Percentiles rank a stretch among this genome's conserved stretches.
Evolutionary conservation across 805 yeast genomes (phyloP).

Genomic region (Metschnikowia picachoensis): DNA sequence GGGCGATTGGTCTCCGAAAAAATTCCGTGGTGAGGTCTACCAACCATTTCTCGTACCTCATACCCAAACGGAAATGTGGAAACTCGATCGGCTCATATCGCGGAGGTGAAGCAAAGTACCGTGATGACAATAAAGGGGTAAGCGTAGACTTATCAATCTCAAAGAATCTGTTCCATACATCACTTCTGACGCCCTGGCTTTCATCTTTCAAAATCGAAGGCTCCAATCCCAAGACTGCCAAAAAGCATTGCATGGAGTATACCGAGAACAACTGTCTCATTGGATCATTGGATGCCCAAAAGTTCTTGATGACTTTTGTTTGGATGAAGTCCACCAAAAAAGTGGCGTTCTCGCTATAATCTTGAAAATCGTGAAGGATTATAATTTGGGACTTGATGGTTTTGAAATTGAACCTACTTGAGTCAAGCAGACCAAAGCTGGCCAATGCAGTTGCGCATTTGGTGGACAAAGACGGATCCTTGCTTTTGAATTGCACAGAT

Average conservation of each 20-base stretch:
- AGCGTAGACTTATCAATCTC: conserved; percentile 68
- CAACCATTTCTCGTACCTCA: conserved; percentile 69
- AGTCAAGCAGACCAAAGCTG: conserved; percentile 71
- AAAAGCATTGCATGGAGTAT: conserved; percentile 81
- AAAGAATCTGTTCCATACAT: conserved; percentile 60
- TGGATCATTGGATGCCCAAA: conserved; percentile 89
- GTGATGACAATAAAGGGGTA: conserved; percentile 69
- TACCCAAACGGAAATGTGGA: conserved; percentile 60
- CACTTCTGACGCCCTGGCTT: conserved; percentile 18
- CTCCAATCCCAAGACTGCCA: conserved; percentile 56
- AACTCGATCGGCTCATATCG: conserved; percentile 46
- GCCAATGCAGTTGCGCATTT: conserved; percentile 70
- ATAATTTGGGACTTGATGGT: conserved; percentile 42
- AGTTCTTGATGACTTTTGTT: conserved; percentile 70
- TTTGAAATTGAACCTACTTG: conserved; percentile 48
- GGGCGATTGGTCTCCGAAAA: conserved; percentile 39
- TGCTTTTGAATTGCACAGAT: conserved; percentile 50
- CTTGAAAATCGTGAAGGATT: conserved; percentile 59
- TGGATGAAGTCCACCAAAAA: conserved; percentile 67
- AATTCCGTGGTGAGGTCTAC: conserved; percentile 64
- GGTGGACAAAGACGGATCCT: conserved; percentile 46
- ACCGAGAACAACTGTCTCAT: conserved; percentile 79
- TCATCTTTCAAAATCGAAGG: conserved; percentile 18
- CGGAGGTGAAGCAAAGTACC: conserved; percentile 59
- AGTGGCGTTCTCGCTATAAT: conserved; percentile 54